These are phyloP conservation scores for Chaetoceros tenuissimus DNA, from an alignment of 108 stramenopile species.

Conservation along the genomic window DNA sequence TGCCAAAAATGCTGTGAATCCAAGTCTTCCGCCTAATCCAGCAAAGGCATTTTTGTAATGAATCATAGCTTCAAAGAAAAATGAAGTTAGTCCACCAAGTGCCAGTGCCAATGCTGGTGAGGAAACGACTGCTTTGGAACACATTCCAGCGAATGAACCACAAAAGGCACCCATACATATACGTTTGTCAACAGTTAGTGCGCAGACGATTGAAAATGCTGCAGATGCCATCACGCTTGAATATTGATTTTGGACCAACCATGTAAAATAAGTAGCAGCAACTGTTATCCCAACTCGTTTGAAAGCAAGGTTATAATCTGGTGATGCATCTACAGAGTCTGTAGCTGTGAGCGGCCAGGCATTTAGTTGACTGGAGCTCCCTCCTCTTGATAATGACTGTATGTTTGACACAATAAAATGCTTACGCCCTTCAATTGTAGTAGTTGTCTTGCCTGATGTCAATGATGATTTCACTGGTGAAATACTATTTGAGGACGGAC, in stretches of 20 bases:
- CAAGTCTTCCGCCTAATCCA: constrained; percentile 42
- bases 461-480: too few species aligned
- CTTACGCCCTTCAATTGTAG: too few species aligned
- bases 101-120: constrained; percentile 10
- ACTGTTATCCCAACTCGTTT: constrained; percentile 25
- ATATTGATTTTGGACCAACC: constrained; percentile 21
- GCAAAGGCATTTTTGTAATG: constrained; percentile 22
- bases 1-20: constrained; percentile 42
- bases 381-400: too few species aligned
- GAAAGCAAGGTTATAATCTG: constrained; percentile 30
- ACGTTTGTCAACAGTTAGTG: neutral
- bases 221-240: constrained; percentile 38
- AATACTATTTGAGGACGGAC: too few species aligned
- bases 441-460: too few species aligned
- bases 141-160: constrained; percentile 58
- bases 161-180: constrained; percentile 37
- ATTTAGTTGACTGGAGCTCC: too few species aligned
- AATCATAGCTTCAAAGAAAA: constrained; percentile 40
- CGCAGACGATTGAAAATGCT: constrained; percentile 15
- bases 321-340: too few species aligned
- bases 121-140: constrained; percentile 16
- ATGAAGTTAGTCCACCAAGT: constrained; percentile 26
- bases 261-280: constrained; percentile 29
- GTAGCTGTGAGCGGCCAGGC: too few species aligned
- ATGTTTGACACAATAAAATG: too few species aligned